Evolutionary conservation across 2,329 filamentous ascomycete genomes (phyloP), one percentile per base, ranked within the genome.

Genomic region (Claviceps quebecensis): DNA sequence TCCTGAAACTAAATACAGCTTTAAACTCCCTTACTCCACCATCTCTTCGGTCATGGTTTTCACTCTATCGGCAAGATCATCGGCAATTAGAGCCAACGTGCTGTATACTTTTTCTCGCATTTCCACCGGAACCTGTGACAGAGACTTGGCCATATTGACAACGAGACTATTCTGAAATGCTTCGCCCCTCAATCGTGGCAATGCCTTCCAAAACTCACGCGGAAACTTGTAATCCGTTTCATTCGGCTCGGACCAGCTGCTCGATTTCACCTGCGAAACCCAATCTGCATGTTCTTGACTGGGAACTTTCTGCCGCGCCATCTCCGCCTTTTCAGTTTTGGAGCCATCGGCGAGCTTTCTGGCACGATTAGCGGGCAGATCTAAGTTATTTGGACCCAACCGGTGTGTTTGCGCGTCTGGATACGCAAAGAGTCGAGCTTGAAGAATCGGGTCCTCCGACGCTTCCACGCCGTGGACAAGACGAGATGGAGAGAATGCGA

Each of bases 401-500:
- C 81, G 77, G 65, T 84, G 76, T 39, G 78, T 74, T 55, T 82
- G 79, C 23, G 80, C 77, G 51, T 83, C 80, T 0, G 76, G 73
- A 60, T 83, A 83, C 3, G 75, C 73, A 63, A 81, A 83, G 55
- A 81, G 68, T 16, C 79, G 72, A 0, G 75, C 73, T 61, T 82
- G 79, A 0, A 83, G 72, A 44, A 82, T 74, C 0, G 79, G 77
- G 59, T 86, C 82, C 6, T 78, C 76, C 0, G 77, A 78, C 0
- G 79, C 74, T 49, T 75, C 80, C 46, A 82, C 71, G 1, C 83
- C 83, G 0, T 80, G 81, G 0, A 84, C 78, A 61, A 86, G 68
- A 54, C 76, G 80, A 0, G 76, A 76, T 0, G 83, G 82, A 0
- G 77, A 80, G 59, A 86, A 86, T 0, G 79, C 77, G 0, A 78